Percentiles rank a stretch among this genome's conserved stretches.
These are phyloP conservation scores for Desmodesmus armatus DNA, from an alignment of 139 green algal genomes.

Conservation along the genomic window DNA sequence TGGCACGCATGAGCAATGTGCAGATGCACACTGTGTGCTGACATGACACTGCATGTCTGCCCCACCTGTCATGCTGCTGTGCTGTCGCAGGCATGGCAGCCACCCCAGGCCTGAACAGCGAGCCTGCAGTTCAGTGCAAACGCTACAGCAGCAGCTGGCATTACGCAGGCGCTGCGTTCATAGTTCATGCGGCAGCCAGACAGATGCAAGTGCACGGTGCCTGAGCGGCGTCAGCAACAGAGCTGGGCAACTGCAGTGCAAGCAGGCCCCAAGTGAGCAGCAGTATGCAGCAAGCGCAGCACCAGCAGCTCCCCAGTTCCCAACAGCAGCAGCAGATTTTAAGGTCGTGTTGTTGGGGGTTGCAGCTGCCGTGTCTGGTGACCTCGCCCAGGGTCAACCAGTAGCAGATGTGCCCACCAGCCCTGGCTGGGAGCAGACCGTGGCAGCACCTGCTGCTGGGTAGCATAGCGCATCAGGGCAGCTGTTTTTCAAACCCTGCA, in stretches of 20 bases:
- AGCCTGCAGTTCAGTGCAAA: no score
- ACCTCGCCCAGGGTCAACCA: no score
- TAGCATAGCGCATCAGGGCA: neutral
- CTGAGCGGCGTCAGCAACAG: neutral
- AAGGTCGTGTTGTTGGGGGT: no score
- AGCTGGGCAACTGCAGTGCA: neutral
- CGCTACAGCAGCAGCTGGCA: neutral
- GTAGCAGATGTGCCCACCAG: no score
- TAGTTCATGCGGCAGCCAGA: neutral
- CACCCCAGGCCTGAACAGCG: conserved; percentile 22
- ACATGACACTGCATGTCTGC: neutral
- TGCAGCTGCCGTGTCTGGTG: no score
- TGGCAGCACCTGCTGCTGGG: neutral
- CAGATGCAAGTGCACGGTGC: neutral
- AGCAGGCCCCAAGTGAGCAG: neutral
- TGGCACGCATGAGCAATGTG: neutral
- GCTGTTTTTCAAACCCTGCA: neutral
- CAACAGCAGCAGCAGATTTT: no score
- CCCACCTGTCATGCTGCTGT: no score
- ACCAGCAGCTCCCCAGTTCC: no score
- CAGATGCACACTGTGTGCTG: neutral
- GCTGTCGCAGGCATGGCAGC: conserved; percentile 38
- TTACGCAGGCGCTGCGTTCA: neutral
- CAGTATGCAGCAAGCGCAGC: neutral
- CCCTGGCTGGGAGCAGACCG: no score